A percentile compares a stretch with the other conserved stretches of the same genome.
Conservation (phyloP, 2,329 filamentous ascomycete species). For the Fusarium irregulare region DNA sequence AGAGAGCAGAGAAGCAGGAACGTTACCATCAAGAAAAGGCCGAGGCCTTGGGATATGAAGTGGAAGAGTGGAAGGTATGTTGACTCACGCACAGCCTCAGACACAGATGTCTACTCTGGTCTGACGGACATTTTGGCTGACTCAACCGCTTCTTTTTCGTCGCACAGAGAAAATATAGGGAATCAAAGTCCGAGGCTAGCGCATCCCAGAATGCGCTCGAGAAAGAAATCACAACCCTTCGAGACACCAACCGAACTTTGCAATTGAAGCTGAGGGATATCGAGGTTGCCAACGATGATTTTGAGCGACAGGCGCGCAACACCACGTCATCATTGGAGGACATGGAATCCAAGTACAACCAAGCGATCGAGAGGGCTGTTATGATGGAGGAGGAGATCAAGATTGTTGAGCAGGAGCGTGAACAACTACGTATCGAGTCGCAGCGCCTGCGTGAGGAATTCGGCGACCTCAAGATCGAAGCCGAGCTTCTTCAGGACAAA, state of each 20-base stretch:
- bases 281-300: slow-evolving; percentile 98
- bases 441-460: slow-evolving; percentile 92
- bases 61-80: slow-evolving; percentile 97
- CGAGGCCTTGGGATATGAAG: slow-evolving; percentile 85
- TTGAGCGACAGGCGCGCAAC: slow-evolving; percentile 94
- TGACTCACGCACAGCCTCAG: background rate
- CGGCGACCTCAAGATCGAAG: slow-evolving; percentile 92
- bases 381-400: slow-evolving; percentile 96
- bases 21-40: slow-evolving; percentile 86
- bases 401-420: slow-evolving; percentile 90
- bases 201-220: slow-evolving; percentile 86
- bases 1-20: slow-evolving; percentile 94
- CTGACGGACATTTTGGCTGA: slow-evolving; percentile 14
- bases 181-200: slow-evolving; percentile 89
- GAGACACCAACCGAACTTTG: slow-evolving; percentile 83
- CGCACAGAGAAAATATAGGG: slow-evolving; percentile 88
- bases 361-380: slow-evolving; percentile 89
- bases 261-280: slow-evolving; percentile 90
- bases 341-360: slow-evolving; percentile 95
- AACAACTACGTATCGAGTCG: slow-evolving; percentile 86
- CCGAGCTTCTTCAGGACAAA: slow-evolving; percentile 94
- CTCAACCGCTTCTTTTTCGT: slow-evolving; percentile 24
- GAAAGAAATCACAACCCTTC: slow-evolving; percentile 93
- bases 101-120: background rate
- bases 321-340: slow-evolving; percentile 97